Evolutionary conservation across 78 protist genomes (phyloP).

Genomic region (Bigelowiella natans): DNA sequence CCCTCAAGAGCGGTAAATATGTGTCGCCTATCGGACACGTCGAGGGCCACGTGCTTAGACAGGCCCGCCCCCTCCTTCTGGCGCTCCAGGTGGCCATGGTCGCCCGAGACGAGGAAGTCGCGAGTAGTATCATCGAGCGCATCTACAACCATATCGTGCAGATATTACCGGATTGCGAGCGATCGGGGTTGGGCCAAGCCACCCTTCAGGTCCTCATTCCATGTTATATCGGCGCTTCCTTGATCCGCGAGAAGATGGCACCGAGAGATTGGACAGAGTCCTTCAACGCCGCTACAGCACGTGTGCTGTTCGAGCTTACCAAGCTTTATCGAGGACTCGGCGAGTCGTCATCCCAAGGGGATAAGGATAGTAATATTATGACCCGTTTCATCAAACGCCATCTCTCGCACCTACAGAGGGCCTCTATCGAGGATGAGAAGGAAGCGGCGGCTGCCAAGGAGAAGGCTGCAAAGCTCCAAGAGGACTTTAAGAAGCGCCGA

Average conservation of each 20-base stretch:
- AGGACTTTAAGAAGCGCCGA: too few species aligned
- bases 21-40: neutral
- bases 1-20: neutral
- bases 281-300: neutral
- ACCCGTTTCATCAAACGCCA: too few species aligned
- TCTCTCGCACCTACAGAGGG: too few species aligned
- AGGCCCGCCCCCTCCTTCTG: neutral
- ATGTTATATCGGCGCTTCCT: neutral
- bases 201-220: neutral
- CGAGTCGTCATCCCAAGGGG: too few species aligned
- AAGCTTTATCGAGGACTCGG: neutral
- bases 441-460: too few species aligned
- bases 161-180: neutral
- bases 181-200: neutral
- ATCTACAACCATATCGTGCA: neutral
- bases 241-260: neutral
- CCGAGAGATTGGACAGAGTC: neutral
- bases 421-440: too few species aligned
- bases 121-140: neutral
- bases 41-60: neutral
- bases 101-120: neutral
- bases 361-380: too few species aligned
- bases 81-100: neutral
- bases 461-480: too few species aligned
- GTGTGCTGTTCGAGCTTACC: neutral